Evolutionary conservation across 2,329 filamentous ascomycete species (phyloP).

Genomic region (Macroventuria anomochaeta): DNA sequence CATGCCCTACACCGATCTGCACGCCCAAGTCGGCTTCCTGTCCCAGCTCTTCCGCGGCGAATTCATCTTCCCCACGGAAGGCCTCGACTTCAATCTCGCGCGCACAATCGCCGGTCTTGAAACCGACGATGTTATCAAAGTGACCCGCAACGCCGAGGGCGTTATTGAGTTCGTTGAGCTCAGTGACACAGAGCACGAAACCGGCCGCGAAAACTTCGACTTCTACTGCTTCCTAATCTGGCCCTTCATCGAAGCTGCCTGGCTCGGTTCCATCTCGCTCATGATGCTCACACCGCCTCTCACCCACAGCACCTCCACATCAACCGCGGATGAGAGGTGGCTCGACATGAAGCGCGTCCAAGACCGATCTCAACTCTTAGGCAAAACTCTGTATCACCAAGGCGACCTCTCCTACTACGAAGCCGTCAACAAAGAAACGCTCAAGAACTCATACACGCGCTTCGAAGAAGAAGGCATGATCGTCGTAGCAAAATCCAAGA

Average conservation of each 20-base stretch:
- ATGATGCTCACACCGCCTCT: conserved; percentile 82
- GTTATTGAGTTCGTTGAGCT: conserved; percentile 72
- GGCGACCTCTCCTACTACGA: conserved; percentile 97
- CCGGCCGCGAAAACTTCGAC: conserved; percentile 91
- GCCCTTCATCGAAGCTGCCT: conserved; percentile 95
- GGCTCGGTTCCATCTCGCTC: conserved; percentile 87
- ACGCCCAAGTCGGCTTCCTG: conserved; percentile 83
- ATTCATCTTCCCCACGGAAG: conserved; percentile 94
- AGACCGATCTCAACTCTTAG: conserved; percentile 79
- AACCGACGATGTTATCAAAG: conserved; percentile 74
- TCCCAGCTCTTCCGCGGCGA: conserved; percentile 91
- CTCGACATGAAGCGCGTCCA: conserved; percentile 79
- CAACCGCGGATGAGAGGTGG: conserved; percentile 67
- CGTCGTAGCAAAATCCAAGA: conserved; percentile 70
- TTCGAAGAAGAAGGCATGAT: conserved; percentile 93
- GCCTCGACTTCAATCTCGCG: conserved; percentile 78
- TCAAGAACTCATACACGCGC: conserved; percentile 88
- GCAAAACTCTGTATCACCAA: conserved; percentile 97
- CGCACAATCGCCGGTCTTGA: conserved; percentile 80
- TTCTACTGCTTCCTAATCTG: conserved; percentile 99
- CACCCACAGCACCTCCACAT: conserved; percentile 32
- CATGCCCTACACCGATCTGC: conserved; percentile 75
- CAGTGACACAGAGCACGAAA: conserved; percentile 74
- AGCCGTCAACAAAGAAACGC: conserved; percentile 95
- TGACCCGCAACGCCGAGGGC: conserved; percentile 62